Evolutionary conservation across 257 asterid species (phyloP).

Genomic region (Leptodermis oblonga): DNA sequence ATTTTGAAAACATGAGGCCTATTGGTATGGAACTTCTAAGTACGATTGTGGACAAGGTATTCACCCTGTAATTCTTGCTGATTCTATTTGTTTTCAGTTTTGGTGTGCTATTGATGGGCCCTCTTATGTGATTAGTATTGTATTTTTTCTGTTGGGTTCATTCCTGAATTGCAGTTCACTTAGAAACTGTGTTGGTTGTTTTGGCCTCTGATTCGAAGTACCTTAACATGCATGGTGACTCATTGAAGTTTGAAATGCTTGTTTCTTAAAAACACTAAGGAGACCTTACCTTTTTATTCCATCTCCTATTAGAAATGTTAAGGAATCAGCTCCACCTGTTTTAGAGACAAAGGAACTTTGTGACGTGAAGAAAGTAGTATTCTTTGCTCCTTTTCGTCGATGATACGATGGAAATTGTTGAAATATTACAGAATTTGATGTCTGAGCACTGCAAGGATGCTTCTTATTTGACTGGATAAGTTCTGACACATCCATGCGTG

Average conservation of each 20-base stretch:
- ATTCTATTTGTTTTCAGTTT: slow-evolving; percentile 9
- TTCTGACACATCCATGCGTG: not conserved
- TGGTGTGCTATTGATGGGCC: not conserved
- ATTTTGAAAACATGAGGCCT: slow-evolving; percentile 89
- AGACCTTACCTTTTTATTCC: not conserved
- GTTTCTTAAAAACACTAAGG: not conserved
- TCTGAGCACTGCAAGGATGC: not conserved
- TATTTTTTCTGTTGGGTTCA: not conserved
- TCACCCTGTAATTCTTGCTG: slow-evolving; percentile 10
- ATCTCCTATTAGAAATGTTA: not conserved
- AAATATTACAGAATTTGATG: not conserved
- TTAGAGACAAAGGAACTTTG: not conserved
- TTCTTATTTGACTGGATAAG: no score
- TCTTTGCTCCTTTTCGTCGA: not conserved
- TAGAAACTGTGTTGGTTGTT: not conserved
- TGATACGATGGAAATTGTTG: not conserved
- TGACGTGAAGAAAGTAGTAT: not conserved
- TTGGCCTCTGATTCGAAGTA: not conserved
- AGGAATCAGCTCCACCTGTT: not conserved
- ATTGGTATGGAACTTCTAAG: slow-evolving; percentile 82
- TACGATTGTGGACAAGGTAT: slow-evolving; percentile 91
- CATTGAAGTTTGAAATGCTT: not conserved
- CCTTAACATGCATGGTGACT: not conserved
- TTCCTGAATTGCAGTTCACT: not conserved
- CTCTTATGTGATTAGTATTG: not conserved